Conservation (phyloP, 495 filamentous ascomycete genomes). For the Zalerion maritima region DNA sequence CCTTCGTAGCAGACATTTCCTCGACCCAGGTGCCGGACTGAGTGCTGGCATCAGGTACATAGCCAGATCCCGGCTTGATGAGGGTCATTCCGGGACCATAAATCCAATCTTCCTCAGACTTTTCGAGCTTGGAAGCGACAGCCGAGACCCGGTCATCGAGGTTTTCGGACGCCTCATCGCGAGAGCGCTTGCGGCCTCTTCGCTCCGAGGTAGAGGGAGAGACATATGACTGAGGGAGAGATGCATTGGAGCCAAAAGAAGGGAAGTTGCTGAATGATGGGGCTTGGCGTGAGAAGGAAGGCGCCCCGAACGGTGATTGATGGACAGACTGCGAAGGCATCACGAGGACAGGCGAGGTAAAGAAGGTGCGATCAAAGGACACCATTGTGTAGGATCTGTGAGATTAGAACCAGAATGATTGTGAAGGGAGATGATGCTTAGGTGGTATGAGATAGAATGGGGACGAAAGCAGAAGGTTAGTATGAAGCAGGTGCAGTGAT, state of each 20-base stretch:
- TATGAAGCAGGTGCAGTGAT: slow-evolving; percentile 10
- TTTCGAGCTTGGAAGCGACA: slow-evolving; percentile 20
- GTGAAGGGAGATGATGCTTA: slow-evolving; percentile 2
- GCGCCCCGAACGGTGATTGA: slow-evolving; percentile 29
- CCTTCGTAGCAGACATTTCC: slow-evolving; percentile 38
- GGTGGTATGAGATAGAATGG: slow-evolving; percentile 3
- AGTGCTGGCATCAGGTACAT: slow-evolving; percentile 49
- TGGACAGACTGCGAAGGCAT: slow-evolving; percentile 32
- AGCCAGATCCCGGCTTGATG: slow-evolving; percentile 49
- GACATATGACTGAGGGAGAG: slow-evolving; percentile 4
- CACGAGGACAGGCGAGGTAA: slow-evolving; percentile 37
- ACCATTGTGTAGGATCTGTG: slow-evolving; percentile 28
- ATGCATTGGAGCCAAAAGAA: slow-evolving; percentile 14
- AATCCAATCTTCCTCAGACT: slow-evolving; percentile 40
- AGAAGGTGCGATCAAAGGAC: slow-evolving; percentile 32
- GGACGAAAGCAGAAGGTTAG: slow-evolving; percentile 7
- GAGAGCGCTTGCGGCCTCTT: slow-evolving; percentile 52
- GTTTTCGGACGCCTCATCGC: slow-evolving; percentile 45
- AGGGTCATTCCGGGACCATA: slow-evolving; percentile 67
- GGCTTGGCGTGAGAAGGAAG: slow-evolving; percentile 24
- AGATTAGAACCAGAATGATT: slow-evolving; percentile 12
- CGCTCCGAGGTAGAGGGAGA: slow-evolving; percentile 25
- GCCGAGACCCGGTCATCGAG: slow-evolving; percentile 31
- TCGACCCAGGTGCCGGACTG: slow-evolving; percentile 73
- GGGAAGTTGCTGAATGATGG: slow-evolving; percentile 26